Evolutionary conservation across 345 rosid species (phyloP), one percentile per base, ranked within the genome.

Genomic region (Eucalyptus erythrocorys): DNA sequence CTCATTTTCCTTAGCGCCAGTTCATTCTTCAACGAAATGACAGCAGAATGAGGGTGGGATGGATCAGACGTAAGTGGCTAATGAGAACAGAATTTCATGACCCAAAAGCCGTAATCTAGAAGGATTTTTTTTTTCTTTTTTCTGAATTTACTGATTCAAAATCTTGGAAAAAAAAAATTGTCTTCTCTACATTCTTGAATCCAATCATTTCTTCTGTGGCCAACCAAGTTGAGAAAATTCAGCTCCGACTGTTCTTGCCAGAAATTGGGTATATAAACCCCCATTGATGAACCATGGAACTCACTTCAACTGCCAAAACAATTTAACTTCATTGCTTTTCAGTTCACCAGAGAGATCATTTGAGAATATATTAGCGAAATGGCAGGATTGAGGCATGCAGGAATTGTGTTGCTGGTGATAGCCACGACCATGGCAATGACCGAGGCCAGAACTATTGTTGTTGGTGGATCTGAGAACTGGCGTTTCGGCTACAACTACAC

Each of bases 381-480:
- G 82, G 3, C 82, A 76, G 82, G 82, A 37, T 0, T 5, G 82
- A 76, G 15, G 82, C 37, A 21, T 11, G 82, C 82, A 10, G 47
- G 47, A 76, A 17, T 87, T 17, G 80, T 88, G 66, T 50, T 90
- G 49, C 87, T 87, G 5, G 50, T 40, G 34, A 86, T 86, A 5
- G 87, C 89, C 37, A 10, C 90, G 48, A 81, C 89, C 42, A 27
- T 86, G 50, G 87, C 43, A 30, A 40, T 79, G 24, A 45, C 86
- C 53, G 88, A 89, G 86, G 90, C 92, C 87, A 66, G 24, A 80
- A 89, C 88, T 19, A 14, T 84, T 48, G 66, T 57, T 8, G 90
- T 91, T 6, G 92, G 92, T 22, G 92, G 91, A n/a, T 80, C 89
- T 6, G 84, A 91, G 57, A 68, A 82, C 43, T 88, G 92, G 92